Evolutionary conservation across 331 rosid genomes (phyloP).

Genomic region (Quercus tomentella): DNA sequence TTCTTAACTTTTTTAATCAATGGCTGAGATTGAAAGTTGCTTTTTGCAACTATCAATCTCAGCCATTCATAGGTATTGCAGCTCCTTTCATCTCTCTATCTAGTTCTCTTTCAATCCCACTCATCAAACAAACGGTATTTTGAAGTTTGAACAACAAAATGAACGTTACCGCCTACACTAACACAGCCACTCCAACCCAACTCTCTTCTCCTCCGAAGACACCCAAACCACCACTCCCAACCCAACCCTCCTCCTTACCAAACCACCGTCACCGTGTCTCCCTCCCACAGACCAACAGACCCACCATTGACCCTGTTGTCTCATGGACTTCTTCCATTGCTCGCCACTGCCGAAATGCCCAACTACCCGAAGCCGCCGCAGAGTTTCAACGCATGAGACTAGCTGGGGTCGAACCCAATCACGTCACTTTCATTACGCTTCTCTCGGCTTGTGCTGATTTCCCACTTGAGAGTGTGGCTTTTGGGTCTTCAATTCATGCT

Average conservation of each 20-base stretch:
- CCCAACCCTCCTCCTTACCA: conserved; percentile 15
- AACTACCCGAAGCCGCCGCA: conserved; percentile 47
- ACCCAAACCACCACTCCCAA: conserved; percentile 14
- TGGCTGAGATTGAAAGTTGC: no score
- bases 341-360: conserved; percentile 50
- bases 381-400: conserved; percentile 51
- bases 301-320: conserved; percentile 31
- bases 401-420: conserved; percentile 55
- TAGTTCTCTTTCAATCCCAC: no score
- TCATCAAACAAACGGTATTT: not conserved
- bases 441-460: conserved; percentile 67
- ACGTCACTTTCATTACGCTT: conserved; percentile 58
- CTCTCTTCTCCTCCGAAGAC: conserved; percentile 29
- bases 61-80: no score
- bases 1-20: no score
- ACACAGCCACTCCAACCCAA: conserved; percentile 27
- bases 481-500: conserved; percentile 54
- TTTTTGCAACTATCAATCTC: no score
- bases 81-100: no score
- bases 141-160: conserved; percentile 11
- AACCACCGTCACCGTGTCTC: conserved; percentile 22
- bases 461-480: conserved; percentile 23
- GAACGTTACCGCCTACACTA: conserved; percentile 30
- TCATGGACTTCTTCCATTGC: conserved; percentile 78
- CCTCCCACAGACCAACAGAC: conserved; percentile 8